Conservation (phyloP, 805 yeast genomes). For the Saccharomycodes ludwigii region DNA sequence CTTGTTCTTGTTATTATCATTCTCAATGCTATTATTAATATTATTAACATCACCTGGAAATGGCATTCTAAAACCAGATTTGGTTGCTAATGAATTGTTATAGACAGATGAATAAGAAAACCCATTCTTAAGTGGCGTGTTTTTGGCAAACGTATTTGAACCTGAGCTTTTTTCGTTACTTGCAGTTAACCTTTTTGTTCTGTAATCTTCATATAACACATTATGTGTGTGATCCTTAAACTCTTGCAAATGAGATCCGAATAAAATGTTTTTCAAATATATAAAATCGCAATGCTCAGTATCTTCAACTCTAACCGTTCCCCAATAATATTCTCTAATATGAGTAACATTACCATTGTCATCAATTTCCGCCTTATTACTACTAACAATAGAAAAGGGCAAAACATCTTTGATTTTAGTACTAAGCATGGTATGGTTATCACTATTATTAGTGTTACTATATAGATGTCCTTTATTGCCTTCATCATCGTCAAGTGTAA, state of each 20-base stretch:
- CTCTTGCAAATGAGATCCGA: slow-evolving; percentile 72
- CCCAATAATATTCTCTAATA: slow-evolving; percentile 58
- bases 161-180: slow-evolving; percentile 23
- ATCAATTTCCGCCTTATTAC: slow-evolving; percentile 27
- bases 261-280: slow-evolving; percentile 53
- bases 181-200: slow-evolving; percentile 59
- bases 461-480: background rate
- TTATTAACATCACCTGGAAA: too few species aligned
- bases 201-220: slow-evolving; percentile 63
- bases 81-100: too few species aligned
- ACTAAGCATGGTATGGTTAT: slow-evolving; percentile 13
- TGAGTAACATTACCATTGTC: slow-evolving; percentile 28
- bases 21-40: too few species aligned
- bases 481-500: slow-evolving; percentile 17
- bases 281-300: slow-evolving; percentile 58
- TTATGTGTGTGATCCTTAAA: slow-evolving; percentile 73
- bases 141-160: too few species aligned
- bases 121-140: too few species aligned
- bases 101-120: too few species aligned
- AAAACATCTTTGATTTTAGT: slow-evolving; percentile 31
- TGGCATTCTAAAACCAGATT: too few species aligned
- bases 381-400: slow-evolving; percentile 59
- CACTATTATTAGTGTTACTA: background rate
- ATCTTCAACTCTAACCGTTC: slow-evolving; percentile 42
- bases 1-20: too few species aligned